Evolutionary conservation across 768 basidiomycete genomes (phyloP).

Genomic region (Coprinopsis strossmayeri): DNA sequence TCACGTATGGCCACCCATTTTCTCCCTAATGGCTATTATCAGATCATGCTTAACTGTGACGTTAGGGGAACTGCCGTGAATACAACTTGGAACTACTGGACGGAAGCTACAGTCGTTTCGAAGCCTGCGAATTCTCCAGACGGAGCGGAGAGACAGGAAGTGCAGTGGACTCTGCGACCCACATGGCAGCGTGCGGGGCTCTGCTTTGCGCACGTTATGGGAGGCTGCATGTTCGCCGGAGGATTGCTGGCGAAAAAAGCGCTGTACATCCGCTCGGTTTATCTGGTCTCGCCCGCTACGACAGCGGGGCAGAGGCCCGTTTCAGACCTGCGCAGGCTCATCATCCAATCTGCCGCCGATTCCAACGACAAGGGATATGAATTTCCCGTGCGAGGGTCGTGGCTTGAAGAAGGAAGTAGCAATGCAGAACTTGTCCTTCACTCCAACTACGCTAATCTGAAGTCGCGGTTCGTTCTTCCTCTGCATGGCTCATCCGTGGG

Average conservation of each 20-base stretch:
- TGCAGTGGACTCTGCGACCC: constrained; percentile 6
- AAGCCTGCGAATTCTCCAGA: background rate
- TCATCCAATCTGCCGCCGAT: constrained; percentile 5
- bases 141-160: background rate
- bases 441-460: background rate
- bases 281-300: background rate
- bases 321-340: background rate
- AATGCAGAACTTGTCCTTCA: constrained; percentile 1
- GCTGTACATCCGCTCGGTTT: constrained; percentile 7
- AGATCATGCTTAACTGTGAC: background rate
- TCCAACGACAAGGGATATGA: constrained; percentile 3
- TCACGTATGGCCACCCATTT: constrained; percentile 1
- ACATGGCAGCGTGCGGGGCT: constrained; percentile 10
- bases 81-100: constrained; percentile 10
- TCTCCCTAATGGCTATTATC: background rate
- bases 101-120: background rate
- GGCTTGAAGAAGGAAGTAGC: constrained; percentile 6
- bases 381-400: constrained; percentile 1
- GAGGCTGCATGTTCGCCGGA: constrained; percentile 9
- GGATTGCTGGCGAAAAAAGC: constrained; percentile 1
- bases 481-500: background rate
- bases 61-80: constrained; percentile 3
- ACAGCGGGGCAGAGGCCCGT: background rate
- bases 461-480: background rate
- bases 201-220: constrained; percentile 2